phyloP scores from a whole-genome alignment of 2,329 filamentous ascomycete species.

The Aspergillus fijiensis region DNA sequence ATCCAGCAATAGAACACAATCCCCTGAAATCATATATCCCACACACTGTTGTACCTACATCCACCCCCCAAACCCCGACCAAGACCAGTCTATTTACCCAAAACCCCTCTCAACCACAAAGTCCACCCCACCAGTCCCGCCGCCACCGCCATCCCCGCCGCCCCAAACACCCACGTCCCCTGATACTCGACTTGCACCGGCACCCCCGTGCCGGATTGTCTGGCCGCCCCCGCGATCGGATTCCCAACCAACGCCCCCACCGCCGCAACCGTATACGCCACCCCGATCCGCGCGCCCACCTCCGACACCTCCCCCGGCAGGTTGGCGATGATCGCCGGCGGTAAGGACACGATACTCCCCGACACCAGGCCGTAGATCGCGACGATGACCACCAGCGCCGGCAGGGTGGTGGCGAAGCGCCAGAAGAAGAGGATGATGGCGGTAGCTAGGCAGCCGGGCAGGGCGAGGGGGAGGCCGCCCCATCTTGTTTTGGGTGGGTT shows the following conservation, averaged over 20 bases:
- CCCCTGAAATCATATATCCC: too few relatives aligned
- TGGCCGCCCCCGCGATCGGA: slow-evolving; percentile 45
- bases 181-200: neutral
- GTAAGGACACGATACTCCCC: slow-evolving; percentile 23
- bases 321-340: slow-evolving; percentile 20
- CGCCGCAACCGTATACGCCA: slow-evolving; percentile 34
- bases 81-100: too few relatives aligned
- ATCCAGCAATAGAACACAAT: too few relatives aligned
- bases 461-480: neutral
- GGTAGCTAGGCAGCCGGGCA: neutral
- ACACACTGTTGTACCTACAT: too few relatives aligned
- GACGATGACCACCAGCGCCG: slow-evolving; percentile 25
- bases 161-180: neutral
- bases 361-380: slow-evolving; percentile 43
- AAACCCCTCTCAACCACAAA: neutral
- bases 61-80: too few relatives aligned
- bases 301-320: slow-evolving; percentile 42
- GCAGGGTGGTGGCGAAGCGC: slow-evolving; percentile 23
- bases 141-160: neutral
- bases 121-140: neutral
- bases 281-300: slow-evolving; percentile 55
- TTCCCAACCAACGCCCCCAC: slow-evolving; percentile 50
- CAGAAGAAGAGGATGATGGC: neutral
- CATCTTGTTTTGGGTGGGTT: neutral
- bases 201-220: neutral